These are phyloP conservation scores for Xylariaceae sp. DNA, from an alignment of 2,329 filamentous ascomycete genomes.

Conservation along the genomic window DNA sequence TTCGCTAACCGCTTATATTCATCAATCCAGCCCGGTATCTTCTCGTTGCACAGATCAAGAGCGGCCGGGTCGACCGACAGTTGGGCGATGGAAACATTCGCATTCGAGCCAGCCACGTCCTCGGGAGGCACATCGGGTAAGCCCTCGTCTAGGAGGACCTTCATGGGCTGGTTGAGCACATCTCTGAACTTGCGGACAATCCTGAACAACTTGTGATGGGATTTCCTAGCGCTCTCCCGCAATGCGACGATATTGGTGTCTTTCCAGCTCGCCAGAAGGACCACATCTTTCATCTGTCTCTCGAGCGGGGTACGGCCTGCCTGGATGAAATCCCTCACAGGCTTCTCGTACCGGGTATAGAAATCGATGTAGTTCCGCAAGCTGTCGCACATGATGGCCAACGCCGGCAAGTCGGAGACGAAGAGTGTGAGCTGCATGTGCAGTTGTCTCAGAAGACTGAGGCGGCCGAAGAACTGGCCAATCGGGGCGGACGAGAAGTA, in stretches of 20 bases:
- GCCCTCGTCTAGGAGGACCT: constrained; percentile 54
- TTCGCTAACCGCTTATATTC: constrained; percentile 65
- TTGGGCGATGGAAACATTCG: constrained; percentile 18
- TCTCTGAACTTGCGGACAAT: constrained; percentile 84
- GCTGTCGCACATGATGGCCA: constrained; percentile 56
- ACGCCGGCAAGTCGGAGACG: constrained; percentile 49
- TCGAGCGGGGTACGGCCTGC: constrained; percentile 72
- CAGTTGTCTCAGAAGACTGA: constrained; percentile 63
- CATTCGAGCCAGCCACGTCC: constrained; percentile 6
- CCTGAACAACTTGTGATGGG: constrained; percentile 87
- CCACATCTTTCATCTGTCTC: constrained; percentile 87
- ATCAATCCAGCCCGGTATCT: constrained; percentile 36
- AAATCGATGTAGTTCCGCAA: constrained; percentile 72
- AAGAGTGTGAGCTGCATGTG: constrained; percentile 61
- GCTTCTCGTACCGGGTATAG: constrained; percentile 64
- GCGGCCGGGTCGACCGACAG: constrained; percentile 32
- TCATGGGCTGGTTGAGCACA: constrained; percentile 71
- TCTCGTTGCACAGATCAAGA: constrained; percentile 30
- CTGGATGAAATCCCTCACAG: constrained; percentile 58
- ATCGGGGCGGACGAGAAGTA: constrained; percentile 77
- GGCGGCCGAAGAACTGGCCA: constrained; percentile 71
- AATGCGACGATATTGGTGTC: constrained; percentile 91
- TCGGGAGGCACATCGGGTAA: constrained; percentile 45
- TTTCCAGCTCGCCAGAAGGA: constrained; percentile 94
- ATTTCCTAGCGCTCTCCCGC: constrained; percentile 81